Conservation (phyloP, 1,284 basidiomycete genomes). For the Cryptococcus sp. region DNA sequence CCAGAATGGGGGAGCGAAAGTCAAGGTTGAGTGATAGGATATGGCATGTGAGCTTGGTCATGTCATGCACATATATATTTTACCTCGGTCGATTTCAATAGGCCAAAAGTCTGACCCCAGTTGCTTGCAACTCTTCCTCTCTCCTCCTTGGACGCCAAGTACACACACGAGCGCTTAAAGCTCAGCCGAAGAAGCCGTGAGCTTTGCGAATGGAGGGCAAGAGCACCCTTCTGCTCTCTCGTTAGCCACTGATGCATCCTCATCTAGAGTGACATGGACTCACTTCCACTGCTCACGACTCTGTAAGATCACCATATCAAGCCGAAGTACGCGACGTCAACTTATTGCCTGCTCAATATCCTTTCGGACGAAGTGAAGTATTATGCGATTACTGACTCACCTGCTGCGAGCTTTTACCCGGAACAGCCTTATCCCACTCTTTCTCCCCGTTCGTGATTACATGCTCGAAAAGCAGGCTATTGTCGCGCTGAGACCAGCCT, state of each 20-base stretch:
- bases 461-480: slow-evolving; percentile 14
- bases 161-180: not conserved
- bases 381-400: slow-evolving; percentile 2
- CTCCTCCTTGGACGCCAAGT: not conserved
- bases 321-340: not conserved
- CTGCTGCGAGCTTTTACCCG: slow-evolving; percentile 18
- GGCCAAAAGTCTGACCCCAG: too few relatives aligned
- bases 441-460: slow-evolving; percentile 17
- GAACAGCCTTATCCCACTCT: slow-evolving; percentile 14
- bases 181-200: not conserved
- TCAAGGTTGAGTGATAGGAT: not conserved
- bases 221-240: slow-evolving; percentile 14
- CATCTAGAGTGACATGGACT: slow-evolving; percentile 3
- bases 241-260: not conserved
- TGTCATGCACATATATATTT: not conserved
- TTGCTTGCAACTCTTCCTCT: not conserved
- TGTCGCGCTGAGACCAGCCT: slow-evolving; percentile 15
- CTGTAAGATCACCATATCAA: not conserved
- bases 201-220: slow-evolving; percentile 23
- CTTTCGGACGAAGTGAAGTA: not conserved
- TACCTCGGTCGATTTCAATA: not conserved
- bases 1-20: slow-evolving; percentile 28
- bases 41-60: not conserved
- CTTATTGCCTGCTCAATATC: not conserved
- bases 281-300: slow-evolving; percentile 20